Evolutionary conservation across 768 basidiomycete genomes (phyloP).

Genomic region (Boletus sp.): DNA sequence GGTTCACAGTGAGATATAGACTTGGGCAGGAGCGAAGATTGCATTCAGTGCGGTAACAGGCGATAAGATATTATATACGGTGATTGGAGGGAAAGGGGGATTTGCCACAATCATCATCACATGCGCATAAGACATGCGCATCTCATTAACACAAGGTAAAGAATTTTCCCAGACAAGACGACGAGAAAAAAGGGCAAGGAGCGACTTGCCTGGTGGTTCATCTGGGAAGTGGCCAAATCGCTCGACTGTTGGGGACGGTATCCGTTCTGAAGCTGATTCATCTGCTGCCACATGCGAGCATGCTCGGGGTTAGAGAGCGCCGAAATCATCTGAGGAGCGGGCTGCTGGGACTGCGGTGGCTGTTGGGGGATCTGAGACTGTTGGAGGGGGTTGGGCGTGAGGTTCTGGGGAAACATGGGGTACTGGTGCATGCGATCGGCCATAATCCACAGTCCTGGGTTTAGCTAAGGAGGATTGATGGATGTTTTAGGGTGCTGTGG

Average conservation of each 20-base stretch:
- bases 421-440: constrained; percentile 61
- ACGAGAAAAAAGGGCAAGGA: constrained; percentile 14
- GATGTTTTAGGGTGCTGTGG: constrained; percentile 30
- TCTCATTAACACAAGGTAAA: constrained; percentile 11
- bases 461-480: constrained; percentile 26
- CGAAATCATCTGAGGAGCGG: constrained; percentile 38
- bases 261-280: constrained; percentile 44
- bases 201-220: constrained; percentile 48
- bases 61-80: constrained; percentile 17
- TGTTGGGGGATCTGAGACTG: constrained; percentile 45
- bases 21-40: constrained; percentile 1
- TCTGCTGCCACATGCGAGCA: constrained; percentile 56
- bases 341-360: constrained; percentile 43
- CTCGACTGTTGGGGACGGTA: constrained; percentile 43
- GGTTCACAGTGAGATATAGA: constrained; percentile 3
- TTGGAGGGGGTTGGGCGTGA: constrained; percentile 43
- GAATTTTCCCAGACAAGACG: constrained; percentile 18
- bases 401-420: constrained; percentile 50
- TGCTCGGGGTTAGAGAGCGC: constrained; percentile 52
- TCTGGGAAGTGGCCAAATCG: constrained; percentile 40
- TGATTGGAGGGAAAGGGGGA: constrained; percentile 15
- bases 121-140: constrained; percentile 11
- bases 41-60: background rate
- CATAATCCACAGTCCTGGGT: constrained; percentile 44
- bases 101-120: constrained; percentile 18